Evolutionary conservation across 345 rosid genomes (phyloP), one percentile per base, ranked within the genome.

Genomic region (Mercurialis annua): DNA sequence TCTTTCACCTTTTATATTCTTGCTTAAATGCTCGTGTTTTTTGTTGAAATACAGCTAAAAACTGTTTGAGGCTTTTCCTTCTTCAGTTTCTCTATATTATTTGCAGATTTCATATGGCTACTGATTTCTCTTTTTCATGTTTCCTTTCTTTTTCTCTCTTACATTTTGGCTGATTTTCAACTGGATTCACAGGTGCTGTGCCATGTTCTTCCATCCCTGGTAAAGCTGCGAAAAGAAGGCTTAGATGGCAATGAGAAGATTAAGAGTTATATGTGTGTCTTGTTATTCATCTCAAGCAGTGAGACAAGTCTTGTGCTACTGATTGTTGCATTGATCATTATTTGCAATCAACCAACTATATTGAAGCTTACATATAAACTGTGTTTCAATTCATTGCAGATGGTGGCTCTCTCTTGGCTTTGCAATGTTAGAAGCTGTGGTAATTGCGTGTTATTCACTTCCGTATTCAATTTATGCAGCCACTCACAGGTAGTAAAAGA

Each of bases 241-340:
- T 84, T 93, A 76, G 98, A 90, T 81, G 98, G 90, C 53, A 85
- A 87, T 1, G 97, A 93, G 88, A 90, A 87, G 91, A 90, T 93
- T 75, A 93, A 93, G 93, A 84, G 97, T 82, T 90, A 90, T 85
- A 93, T 93, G 98, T 93, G 87, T 87, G 98, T 90, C 77, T 88
- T 81, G 80, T 83, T 79, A 76, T 83, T 70, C 78, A 70, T 82
- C 85, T 92, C 83, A 77, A 79, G 87, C 86, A 73, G 89, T 81
- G 85, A 85, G 85, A 88, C 64, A 51, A 82, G 75, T 70, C 81
- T 79, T 80, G 44, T 77, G 77, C 78, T 73, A 72, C 69, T 56
- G 61, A 74, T 36, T 71, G 40, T 59, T 70, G 24, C 68, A 57
- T 66, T 67, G 42, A 51, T 31, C 33, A 44, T 38, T 66, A 61